A percentile compares a stretch with the other conserved stretches of the same genome.
Conservation (phyloP, 768 basidiomycete genomes). For the Phaeotremella fagi region DNA sequence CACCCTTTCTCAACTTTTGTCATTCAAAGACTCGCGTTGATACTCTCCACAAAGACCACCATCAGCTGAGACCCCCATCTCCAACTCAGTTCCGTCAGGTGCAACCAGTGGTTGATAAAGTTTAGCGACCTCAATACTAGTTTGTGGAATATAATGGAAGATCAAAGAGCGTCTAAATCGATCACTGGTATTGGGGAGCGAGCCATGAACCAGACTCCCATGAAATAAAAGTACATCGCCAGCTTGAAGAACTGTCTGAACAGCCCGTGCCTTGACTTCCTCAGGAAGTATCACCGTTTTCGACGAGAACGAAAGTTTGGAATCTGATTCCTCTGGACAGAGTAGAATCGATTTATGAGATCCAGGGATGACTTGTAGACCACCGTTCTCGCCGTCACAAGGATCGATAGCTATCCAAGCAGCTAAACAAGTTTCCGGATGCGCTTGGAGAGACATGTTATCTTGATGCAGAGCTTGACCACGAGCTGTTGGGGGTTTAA, state of each 20-base stretch:
- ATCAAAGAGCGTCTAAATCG: not conserved
- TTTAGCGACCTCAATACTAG: not conserved
- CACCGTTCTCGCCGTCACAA: not conserved
- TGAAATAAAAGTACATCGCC: constrained; percentile 4
- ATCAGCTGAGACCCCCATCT: not conserved
- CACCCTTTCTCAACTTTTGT: no score
- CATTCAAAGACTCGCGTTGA: no score
- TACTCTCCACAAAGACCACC: constrained; percentile 10
- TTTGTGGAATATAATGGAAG: not conserved
- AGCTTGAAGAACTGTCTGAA: not conserved
- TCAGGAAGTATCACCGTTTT: not conserved
- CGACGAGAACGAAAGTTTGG: not conserved
- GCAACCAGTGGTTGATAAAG: constrained; percentile 9
- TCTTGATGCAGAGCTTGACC: constrained; percentile 7
- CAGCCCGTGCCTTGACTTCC: not conserved
- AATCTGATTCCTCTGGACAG: not conserved
- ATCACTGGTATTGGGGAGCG: not conserved
- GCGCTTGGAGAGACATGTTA: not conserved
- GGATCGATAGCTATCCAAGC: constrained; percentile 3
- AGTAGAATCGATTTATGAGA: not conserved
- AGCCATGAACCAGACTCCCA: constrained; percentile 6
- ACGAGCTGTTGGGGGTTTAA: constrained; percentile 6
- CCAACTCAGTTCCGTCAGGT: constrained; percentile 4
- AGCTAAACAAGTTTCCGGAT: constrained; percentile 7
- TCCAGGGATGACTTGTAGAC: constrained; percentile 1